Evolutionary conservation across 1,284 basidiomycete species (phyloP).

Genomic region (Ganoderma boninense): DNA sequence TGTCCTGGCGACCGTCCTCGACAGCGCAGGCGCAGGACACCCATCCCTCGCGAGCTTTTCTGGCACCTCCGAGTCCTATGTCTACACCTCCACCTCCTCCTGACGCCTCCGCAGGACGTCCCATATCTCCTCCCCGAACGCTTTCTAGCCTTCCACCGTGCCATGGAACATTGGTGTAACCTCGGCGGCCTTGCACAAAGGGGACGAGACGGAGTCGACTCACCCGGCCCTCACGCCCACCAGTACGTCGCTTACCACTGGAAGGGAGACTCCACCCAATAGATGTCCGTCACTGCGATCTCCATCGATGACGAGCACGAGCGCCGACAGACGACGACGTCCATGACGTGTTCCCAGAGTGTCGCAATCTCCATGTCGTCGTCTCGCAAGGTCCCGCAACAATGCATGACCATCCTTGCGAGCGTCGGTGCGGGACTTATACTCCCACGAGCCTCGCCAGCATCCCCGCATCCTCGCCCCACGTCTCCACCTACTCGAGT

Average conservation of each 20-base stretch:
- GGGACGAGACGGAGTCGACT: background rate
- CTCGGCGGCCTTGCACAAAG: background rate
- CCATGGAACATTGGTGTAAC: background rate
- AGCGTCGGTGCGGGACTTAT: background rate
- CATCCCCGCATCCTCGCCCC: background rate
- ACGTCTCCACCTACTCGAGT: background rate
- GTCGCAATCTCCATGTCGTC: background rate
- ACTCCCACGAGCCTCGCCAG: slow-evolving; percentile 8
- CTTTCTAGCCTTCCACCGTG: background rate
- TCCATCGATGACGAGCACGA: slow-evolving; percentile 9
- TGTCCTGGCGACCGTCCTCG: background rate
- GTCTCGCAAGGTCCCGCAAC: no score
- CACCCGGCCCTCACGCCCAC: background rate
- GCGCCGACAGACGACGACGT: background rate
- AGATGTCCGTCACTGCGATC: slow-evolving; percentile 2
- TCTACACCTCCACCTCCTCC: background rate
- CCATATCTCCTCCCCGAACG: no score
- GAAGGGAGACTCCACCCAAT: slow-evolving; percentile 2
- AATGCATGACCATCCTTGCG: background rate
- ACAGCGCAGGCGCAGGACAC: background rate
- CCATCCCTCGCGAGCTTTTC: no score
- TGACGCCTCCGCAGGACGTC: no score
- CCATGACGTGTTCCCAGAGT: background rate
- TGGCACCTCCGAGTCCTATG: no score
- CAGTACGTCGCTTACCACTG: slow-evolving; percentile 4